Percentiles rank a stretch among this genome's conserved stretches.
Conservation (phyloP, 2,329 filamentous ascomycete genomes). For the Hypocrella siamensis region DNA sequence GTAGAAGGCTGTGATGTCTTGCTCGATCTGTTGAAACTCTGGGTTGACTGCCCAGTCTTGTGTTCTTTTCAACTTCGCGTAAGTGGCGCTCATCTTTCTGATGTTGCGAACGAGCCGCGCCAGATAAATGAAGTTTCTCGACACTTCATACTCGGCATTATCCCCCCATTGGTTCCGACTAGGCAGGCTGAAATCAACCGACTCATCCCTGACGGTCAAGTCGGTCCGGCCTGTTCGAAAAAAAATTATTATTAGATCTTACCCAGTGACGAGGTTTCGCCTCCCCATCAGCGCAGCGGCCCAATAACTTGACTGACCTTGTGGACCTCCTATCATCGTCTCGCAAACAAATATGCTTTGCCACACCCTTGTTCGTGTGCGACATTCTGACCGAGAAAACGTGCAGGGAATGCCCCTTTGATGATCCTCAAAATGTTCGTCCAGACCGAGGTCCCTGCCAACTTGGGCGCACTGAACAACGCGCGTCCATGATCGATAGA, state of each 20-base stretch:
- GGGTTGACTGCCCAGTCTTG: conserved; percentile 82
- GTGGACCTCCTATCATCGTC: conserved; percentile 82
- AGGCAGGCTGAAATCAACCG: conserved; percentile 58
- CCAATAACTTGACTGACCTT: conserved; percentile 41
- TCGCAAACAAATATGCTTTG: conserved; percentile 76
- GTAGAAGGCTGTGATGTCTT: conserved; percentile 61
- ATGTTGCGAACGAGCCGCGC: conserved; percentile 65
- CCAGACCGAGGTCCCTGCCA: conserved; percentile 78
- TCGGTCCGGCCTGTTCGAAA: conserved; percentile 51
- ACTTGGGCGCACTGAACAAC: conserved; percentile 85
- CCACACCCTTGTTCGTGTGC: conserved; percentile 78
- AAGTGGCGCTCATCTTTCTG: conserved; percentile 59
- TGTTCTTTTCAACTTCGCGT: conserved; percentile 57
- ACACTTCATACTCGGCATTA: conserved; percentile 59
- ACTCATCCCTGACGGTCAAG: conserved; percentile 57
- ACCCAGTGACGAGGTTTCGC: background rate
- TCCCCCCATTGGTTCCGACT: conserved; percentile 51
- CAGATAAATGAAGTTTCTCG: conserved; percentile 72
- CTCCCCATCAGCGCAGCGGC: background rate
- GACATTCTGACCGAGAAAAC: conserved; percentile 56
- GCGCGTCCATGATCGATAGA: conserved; percentile 94
- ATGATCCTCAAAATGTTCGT: conserved; percentile 75
- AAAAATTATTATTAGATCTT: conserved; percentile 3
- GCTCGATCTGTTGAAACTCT: conserved; percentile 64
- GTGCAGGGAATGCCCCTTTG: conserved; percentile 55